These are phyloP conservation scores for Scytalidium sp. DNA, from an alignment of 2,329 filamentous ascomycete species.

Conservation along the genomic window DNA sequence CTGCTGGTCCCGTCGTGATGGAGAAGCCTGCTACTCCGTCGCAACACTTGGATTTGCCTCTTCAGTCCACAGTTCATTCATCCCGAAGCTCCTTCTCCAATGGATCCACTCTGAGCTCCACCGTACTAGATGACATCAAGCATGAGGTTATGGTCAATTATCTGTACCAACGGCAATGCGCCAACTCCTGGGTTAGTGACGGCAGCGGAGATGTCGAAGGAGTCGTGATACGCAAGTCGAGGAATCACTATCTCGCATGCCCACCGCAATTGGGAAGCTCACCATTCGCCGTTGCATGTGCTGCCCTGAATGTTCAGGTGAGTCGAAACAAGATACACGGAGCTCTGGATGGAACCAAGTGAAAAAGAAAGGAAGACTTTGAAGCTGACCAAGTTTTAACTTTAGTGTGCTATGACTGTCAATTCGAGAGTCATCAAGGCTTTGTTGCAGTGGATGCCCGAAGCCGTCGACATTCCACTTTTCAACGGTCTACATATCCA, in stretches of 20 bases:
- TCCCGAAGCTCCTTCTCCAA: conserved; percentile 49
- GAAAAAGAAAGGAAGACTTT: not conserved
- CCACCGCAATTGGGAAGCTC: conserved; percentile 63
- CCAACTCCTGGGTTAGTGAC: conserved; percentile 70
- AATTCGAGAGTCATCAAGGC: conserved; percentile 78
- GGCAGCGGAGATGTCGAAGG: conserved; percentile 67
- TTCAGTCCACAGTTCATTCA: conserved; percentile 45
- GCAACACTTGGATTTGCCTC: conserved; percentile 34
- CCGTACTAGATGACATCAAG: conserved; percentile 69
- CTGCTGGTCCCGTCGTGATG: conserved; percentile 1
- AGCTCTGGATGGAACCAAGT: no score
- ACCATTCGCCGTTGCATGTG: conserved; percentile 60
- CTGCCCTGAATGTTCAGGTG: conserved; percentile 70
- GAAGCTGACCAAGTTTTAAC: conserved; percentile 13
- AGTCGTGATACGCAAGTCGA: conserved; percentile 66
- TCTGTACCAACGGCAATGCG: conserved; percentile 76
- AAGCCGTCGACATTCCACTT: conserved; percentile 71
- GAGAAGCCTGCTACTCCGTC: conserved; percentile 18
- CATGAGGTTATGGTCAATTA: conserved; percentile 84
- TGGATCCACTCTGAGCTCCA: conserved; percentile 47
- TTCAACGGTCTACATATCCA: conserved; percentile 76
- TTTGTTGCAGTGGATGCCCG: conserved; percentile 69
- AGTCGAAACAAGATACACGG: conserved; percentile 17
- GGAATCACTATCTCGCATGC: conserved; percentile 70
- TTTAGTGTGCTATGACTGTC: conserved; percentile 73